These are phyloP conservation scores for Penicillium sp. DNA, from an alignment of 2,329 filamentous ascomycete genomes.

Conservation along the genomic window DNA sequence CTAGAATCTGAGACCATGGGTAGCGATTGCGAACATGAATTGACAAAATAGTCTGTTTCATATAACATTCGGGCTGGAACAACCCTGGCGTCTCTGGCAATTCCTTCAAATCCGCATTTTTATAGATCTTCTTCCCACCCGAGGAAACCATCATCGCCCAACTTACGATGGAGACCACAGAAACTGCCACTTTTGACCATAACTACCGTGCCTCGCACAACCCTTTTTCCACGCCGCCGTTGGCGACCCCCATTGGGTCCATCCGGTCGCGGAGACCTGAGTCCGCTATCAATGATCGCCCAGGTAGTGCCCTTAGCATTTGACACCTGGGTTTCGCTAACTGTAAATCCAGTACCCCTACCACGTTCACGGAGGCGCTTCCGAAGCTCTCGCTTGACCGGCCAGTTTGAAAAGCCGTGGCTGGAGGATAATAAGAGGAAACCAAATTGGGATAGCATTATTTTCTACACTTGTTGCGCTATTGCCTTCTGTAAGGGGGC, in stretches of 20 bases:
- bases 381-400: slow-evolving; percentile 15
- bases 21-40: background rate
- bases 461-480: slow-evolving; percentile 16
- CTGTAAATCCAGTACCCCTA: background rate
- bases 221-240: slow-evolving; percentile 2
- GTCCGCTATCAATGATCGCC: background rate
- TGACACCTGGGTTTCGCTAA: background rate
- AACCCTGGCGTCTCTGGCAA: background rate
- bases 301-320: background rate
- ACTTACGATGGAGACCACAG: background rate
- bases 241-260: slow-evolving; percentile 7
- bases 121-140: background rate
- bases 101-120: background rate
- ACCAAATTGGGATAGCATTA: slow-evolving; percentile 18
- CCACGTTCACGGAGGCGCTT: slow-evolving; percentile 12
- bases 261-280: slow-evolving; percentile 10
- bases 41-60: background rate
- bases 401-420: slow-evolving; percentile 20
- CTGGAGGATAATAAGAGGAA: slow-evolving; percentile 9
- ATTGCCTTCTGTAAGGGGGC: slow-evolving; percentile 32
- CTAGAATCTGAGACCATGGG: background rate
- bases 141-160: background rate
- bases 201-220: background rate
- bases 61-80: background rate
- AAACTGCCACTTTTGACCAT: background rate